Conservation (phyloP, 345 rosid genomes). For the Gossypium sturtianum region DNA sequence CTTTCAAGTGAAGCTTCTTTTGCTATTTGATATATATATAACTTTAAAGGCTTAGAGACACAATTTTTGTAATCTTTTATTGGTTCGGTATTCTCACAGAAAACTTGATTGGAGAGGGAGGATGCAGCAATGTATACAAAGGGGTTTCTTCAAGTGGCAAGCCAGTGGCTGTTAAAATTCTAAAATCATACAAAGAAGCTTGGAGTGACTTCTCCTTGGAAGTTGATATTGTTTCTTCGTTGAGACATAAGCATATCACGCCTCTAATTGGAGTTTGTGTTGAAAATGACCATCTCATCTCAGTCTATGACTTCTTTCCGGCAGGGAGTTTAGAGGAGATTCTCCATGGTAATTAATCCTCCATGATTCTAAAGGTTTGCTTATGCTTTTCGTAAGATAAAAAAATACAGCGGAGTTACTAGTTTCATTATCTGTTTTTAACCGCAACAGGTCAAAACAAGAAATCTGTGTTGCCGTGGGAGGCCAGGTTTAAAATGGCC, state of each 20-base stretch:
- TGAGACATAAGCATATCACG: constrained; percentile 31
- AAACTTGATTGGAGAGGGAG: constrained; percentile 51
- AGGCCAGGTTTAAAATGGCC: constrained; percentile 31
- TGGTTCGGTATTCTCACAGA: constrained; percentile 17
- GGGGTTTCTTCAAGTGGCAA: constrained; percentile 39
- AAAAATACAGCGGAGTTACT: background rate
- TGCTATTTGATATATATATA: no score
- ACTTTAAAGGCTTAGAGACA: background rate
- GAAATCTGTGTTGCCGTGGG: constrained; percentile 33
- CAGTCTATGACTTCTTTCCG: constrained; percentile 34
- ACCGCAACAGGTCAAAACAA: constrained; percentile 14
- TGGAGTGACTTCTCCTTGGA: constrained; percentile 36
- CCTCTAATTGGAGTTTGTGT: constrained; percentile 39
- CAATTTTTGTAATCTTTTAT: background rate
- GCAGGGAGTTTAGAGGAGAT: constrained; percentile 42
- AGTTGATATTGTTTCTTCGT: constrained; percentile 33
- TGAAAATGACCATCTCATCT: constrained; percentile 26
- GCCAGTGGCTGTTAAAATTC: constrained; percentile 37
- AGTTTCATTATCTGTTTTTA: background rate
- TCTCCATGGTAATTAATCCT: constrained; percentile 35
- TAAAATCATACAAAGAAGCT: constrained; percentile 41
- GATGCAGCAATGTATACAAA: constrained; percentile 43
- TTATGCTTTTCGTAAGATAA: background rate
- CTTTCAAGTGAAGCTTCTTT: background rate
- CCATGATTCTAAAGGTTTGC: background rate